Evolutionary conservation across 768 basidiomycete species (phyloP).

Genomic region (Pulveroboletus sp.): DNA sequence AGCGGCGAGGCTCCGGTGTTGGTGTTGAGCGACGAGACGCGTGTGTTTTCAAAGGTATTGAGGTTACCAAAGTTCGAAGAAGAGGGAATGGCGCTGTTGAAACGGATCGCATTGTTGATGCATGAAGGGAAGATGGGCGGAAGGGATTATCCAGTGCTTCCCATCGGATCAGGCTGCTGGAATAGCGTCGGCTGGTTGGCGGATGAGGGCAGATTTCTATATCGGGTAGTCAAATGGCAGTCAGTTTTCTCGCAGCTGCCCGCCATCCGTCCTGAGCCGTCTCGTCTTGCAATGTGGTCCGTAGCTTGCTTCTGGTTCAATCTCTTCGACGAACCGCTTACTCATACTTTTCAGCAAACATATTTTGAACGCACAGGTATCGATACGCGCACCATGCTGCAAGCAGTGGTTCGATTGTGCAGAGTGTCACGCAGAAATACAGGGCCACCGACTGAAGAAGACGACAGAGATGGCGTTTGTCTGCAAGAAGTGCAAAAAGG

Average conservation of each 20-base stretch:
- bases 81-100: conserved; percentile 13
- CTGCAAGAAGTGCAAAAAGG: conserved; percentile 92
- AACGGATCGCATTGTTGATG: conserved; percentile 19
- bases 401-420: conserved; percentile 97
- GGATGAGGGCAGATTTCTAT: neutral
- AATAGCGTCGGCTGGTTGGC: neutral
- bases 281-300: conserved; percentile 22
- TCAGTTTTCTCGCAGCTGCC: neutral
- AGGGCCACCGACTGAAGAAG: conserved; percentile 67
- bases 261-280: neutral
- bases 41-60: conserved; percentile 8
- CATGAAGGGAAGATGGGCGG: conserved; percentile 8
- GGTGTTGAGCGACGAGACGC: conserved; percentile 14
- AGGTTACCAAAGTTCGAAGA: conserved; percentile 19
- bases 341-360: conserved; percentile 65
- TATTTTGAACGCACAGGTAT: conserved; percentile 92
- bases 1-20: no score
- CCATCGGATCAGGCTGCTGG: conserved; percentile 14
- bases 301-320: conserved; percentile 7
- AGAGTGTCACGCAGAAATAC: conserved; percentile 86
- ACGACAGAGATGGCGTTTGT: conserved; percentile 81
- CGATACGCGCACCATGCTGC: conserved; percentile 96
- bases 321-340: neutral
- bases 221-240: conserved; percentile 1
- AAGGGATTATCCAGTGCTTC: conserved; percentile 23